Conservation (phyloP, 1,284 basidiomycete genomes). For the Heliocybe sulcata region DNA sequence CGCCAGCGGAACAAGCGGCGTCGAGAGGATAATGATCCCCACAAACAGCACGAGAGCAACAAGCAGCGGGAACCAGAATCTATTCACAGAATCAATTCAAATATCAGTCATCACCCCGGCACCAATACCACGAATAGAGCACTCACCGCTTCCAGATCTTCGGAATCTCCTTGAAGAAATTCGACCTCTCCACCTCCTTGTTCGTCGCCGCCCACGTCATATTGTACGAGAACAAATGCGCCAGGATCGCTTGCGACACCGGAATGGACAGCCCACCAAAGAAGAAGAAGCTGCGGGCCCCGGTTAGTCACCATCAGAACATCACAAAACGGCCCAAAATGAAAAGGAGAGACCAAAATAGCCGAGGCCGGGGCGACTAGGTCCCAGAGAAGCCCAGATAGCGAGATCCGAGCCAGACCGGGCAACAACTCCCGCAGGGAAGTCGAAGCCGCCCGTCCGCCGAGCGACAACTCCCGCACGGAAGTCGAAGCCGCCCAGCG, state of each 20-base stretch:
- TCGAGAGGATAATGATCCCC: constrained; percentile 30
- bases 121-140: not conserved
- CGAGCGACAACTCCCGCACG: too few relatives aligned
- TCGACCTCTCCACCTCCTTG: constrained; percentile 44
- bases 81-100: too few relatives aligned
- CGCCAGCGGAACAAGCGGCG: constrained; percentile 31
- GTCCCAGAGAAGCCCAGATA: too few relatives aligned
- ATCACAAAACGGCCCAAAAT: too few relatives aligned
- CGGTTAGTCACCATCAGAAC: constrained; percentile 7
- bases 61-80: constrained; percentile 39
- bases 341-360: too few relatives aligned
- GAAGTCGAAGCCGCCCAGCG: too few relatives aligned
- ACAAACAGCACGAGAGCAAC: constrained; percentile 32
- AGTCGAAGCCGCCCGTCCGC: too few relatives aligned
- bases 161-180: constrained; percentile 56
- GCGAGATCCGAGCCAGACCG: too few relatives aligned
- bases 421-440: too few relatives aligned
- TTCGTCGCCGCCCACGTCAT: constrained; percentile 43
- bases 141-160: constrained; percentile 35
- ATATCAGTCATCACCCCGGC: too few relatives aligned
- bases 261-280: constrained; percentile 45
- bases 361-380: too few relatives aligned
- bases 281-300: constrained; percentile 41
- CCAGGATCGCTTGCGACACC: constrained; percentile 38
- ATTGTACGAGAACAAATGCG: constrained; percentile 49